These are phyloP conservation scores for Macroventuria anomochaeta DNA, from an alignment of 2,329 filamentous ascomycete species.

Conservation along the genomic window DNA sequence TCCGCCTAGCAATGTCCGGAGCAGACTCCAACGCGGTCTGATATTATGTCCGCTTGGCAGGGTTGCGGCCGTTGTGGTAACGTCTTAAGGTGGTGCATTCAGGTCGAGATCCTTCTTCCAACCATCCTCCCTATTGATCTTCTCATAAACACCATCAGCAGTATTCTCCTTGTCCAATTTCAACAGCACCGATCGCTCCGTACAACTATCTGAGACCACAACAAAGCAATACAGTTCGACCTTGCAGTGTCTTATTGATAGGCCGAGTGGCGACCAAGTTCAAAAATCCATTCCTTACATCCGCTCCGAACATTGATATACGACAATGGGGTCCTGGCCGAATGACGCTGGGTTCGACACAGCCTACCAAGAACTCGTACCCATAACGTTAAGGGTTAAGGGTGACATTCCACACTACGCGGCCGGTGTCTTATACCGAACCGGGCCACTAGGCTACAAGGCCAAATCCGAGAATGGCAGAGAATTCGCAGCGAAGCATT, in stretches of 20 bases:
- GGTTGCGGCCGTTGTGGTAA: constrained; percentile 16
- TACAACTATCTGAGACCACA: too few species aligned
- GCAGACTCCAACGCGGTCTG: background rate
- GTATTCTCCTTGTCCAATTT: background rate
- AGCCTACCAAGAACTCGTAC: constrained; percentile 68
- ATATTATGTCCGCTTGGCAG: background rate
- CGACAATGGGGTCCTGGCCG: constrained; percentile 36
- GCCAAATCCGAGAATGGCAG: constrained; percentile 66
- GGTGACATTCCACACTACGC: constrained; percentile 75
- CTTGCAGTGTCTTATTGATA: background rate
- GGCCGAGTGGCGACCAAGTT: background rate
- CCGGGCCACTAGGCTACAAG: constrained; percentile 69
- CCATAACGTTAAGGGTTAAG: constrained; percentile 67
- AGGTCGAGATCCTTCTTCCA: background rate
- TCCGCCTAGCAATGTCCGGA: background rate
- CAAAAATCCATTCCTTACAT: background rate
- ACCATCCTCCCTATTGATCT: background rate
- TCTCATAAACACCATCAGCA: too few species aligned
- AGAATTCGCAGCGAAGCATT: constrained; percentile 70
- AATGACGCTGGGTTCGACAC: constrained; percentile 62
- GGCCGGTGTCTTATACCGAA: constrained; percentile 72
- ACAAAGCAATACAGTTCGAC: too few species aligned
- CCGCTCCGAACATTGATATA: background rate
- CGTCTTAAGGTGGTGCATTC: background rate
- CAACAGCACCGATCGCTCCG: background rate